Evolutionary conservation across 208 protist species (phyloP).

Genomic region (Willaertia magna): DNA sequence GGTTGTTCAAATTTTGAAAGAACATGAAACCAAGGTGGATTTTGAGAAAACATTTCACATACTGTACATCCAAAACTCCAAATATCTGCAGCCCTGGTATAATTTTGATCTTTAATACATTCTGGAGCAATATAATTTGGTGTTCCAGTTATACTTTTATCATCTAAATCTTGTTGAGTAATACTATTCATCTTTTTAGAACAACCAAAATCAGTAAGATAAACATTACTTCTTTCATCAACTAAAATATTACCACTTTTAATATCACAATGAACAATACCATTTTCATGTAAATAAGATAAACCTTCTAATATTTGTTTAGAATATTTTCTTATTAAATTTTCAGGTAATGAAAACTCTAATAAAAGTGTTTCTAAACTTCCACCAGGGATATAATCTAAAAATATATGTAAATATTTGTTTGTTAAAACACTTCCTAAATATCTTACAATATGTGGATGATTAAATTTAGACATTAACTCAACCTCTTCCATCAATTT

Average conservation of each 20-base stretch:
- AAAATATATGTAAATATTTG: slow-evolving; percentile 52
- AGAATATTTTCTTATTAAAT: slow-evolving; percentile 60
- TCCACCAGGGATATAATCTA: slow-evolving; percentile 71
- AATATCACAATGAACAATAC: slow-evolving; percentile 62
- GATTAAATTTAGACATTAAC: slow-evolving; percentile 50
- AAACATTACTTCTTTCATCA: slow-evolving; percentile 55
- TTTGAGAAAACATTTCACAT: slow-evolving; percentile 66
- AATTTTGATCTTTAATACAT: slow-evolving; percentile 43
- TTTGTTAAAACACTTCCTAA: slow-evolving; percentile 47
- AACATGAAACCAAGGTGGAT: slow-evolving; percentile 48
- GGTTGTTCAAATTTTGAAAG: slow-evolving; percentile 36
- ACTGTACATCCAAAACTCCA: slow-evolving; percentile 69
- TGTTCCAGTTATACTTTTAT: not conserved
- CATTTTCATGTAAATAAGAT: slow-evolving; percentile 49
- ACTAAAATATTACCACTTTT: slow-evolving; percentile 69
- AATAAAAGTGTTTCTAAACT: slow-evolving; percentile 58
- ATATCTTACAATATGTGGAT: slow-evolving; percentile 61
- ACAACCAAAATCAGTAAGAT: slow-evolving; percentile 77
- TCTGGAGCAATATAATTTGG: slow-evolving; percentile 27
- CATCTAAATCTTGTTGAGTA: not conserved
- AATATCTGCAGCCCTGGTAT: slow-evolving; percentile 57
- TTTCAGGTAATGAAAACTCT: slow-evolving; percentile 62
- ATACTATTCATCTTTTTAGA: slow-evolving; percentile 42
- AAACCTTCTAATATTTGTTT: slow-evolving; percentile 63
- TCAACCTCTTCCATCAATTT: slow-evolving; percentile 51